Evolutionary conservation across 2,329 filamentous ascomycete species (phyloP), one percentile per base, ranked within the genome.

Genomic region (Phialocephala sp.): DNA sequence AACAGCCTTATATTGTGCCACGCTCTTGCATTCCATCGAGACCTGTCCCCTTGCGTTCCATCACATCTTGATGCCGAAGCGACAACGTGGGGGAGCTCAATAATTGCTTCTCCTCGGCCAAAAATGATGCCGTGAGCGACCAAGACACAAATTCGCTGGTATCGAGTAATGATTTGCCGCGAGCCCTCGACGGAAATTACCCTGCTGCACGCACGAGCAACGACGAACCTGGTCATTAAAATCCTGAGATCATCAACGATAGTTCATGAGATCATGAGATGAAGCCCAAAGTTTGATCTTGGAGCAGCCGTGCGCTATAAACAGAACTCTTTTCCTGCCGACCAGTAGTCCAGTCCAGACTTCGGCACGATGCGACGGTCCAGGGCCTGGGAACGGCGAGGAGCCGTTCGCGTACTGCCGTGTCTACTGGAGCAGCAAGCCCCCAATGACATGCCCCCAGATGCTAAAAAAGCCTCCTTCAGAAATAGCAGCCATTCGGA

Each of bases 391-490:
- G 35, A 55, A 55, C 52, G 6, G 52, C 14, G 27, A 55, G 14
- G 27, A 55, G 24, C 52, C 52, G 52, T 55, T 54, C 47, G 47
- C 47, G 2, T 54, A 12, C 47, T 54, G 52, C 52, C 52, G 52
- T 55, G 52, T 55, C 18, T 9, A 18, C 15, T n/a, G 24, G 15
- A 35, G 12, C 8, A 35, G 3, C 27, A 32, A 32, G 27, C 27
- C 27, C 24, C 52, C 52, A 55, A 55, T 55, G 24, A 36, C 14
- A 55, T 55, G 52, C 52, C 35, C n/a, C n/a, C n/a, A n/a, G n/a
- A n/a, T n/a, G n/a, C n/a, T n/a, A n/a, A 36, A 54, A 54, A 32
- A 32, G 27, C 9, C 15, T n/a, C 50, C 20, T 24, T n/a, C 1
- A 35, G n/a, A 32, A 18, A 35, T 27, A 54, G 24, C 22, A 27